These are phyloP conservation scores for Eleusine indica DNA, from an alignment of 176 grass and related monocot genomes.

Conservation along the genomic window DNA sequence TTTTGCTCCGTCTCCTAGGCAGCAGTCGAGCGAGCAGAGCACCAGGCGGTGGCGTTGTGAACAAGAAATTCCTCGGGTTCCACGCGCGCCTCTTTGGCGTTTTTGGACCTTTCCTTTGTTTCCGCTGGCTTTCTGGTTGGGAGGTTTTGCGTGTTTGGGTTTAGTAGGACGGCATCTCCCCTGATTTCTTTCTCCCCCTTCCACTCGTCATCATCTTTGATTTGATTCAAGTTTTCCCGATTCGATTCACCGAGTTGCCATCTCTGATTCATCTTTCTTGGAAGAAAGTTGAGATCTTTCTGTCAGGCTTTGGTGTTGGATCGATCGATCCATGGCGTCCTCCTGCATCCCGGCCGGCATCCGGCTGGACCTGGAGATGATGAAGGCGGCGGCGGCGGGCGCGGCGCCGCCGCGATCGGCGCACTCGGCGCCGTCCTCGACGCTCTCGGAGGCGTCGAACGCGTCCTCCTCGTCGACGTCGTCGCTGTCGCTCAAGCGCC, in stretches of 20 bases:
- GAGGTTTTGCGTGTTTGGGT: constrained; percentile 38
- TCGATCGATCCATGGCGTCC: constrained; percentile 53
- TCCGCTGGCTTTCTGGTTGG: constrained; percentile 32
- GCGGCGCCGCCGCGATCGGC: constrained; percentile 35
- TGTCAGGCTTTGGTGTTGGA: not conserved
- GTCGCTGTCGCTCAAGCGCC: constrained; percentile 76
- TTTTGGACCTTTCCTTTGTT: constrained; percentile 3
- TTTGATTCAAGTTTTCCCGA: not conserved
- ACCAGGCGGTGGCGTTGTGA: constrained; percentile 32
- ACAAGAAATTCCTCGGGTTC: constrained; percentile 62
- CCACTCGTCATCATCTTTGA: constrained; percentile 11
- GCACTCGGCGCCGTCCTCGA: constrained; percentile 64
- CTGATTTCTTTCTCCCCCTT: not conserved
- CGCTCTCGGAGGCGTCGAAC: constrained; percentile 55
- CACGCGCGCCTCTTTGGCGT: constrained; percentile 34
- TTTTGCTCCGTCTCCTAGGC: constrained; percentile 12
- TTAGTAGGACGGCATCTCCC: not conserved
- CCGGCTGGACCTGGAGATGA: constrained; percentile 84
- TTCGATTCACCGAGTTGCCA: constrained; percentile 10
- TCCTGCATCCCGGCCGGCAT: constrained; percentile 67
- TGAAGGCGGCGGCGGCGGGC: constrained; percentile 44
- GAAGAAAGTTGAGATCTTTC: constrained; percentile 1
- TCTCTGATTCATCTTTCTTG: not conserved
- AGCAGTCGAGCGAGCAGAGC: not conserved
- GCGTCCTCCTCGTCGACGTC: constrained; percentile 47